Percentiles rank a stretch among this genome's conserved stretches.
These are phyloP conservation scores for Polychaeton citri DNA, from an alignment of 2,329 filamentous ascomycete species.

Conservation along the genomic window DNA sequence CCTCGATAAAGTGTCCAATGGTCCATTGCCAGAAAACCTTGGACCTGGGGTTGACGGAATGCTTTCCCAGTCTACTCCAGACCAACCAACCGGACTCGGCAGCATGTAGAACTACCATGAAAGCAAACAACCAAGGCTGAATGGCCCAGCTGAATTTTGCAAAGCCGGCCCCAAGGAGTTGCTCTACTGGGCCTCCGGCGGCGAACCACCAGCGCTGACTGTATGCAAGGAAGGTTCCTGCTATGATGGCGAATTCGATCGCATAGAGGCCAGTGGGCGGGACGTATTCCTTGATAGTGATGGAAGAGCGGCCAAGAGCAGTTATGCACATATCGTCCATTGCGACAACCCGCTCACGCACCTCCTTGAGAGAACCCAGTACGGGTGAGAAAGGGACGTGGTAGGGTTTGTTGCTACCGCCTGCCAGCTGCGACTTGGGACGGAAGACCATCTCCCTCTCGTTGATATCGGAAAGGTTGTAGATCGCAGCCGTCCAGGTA, in stretches of 20 bases:
- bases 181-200: conserved; percentile 30
- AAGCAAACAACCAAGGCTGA: conserved; percentile 43
- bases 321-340: conserved; percentile 52
- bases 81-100: conserved; percentile 44
- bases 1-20: conserved; percentile 39
- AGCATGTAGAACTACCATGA: conserved; percentile 52
- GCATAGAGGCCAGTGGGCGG: conserved; percentile 39
- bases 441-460: conserved; percentile 48
- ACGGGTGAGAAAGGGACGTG: conserved; percentile 55
- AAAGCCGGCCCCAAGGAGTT: conserved; percentile 40
- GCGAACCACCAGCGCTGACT: conserved; percentile 38
- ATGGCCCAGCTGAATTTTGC: conserved; percentile 44
- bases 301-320: conserved; percentile 47
- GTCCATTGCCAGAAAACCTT: conserved; percentile 42
- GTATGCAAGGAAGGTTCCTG: conserved; percentile 42
- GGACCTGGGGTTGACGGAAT: conserved; percentile 38
- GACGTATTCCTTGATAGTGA: conserved; percentile 40
- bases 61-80: conserved; percentile 31
- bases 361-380: conserved; percentile 53
- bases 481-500: conserved; percentile 39
- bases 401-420: conserved; percentile 37
- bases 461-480: conserved; percentile 52
- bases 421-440: conserved; percentile 1
- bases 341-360: conserved; percentile 55
- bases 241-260: conserved; percentile 41